A percentile compares a stretch with the other conserved stretches of the same genome.
Conservation (phyloP, 2,329 filamentous ascomycete species). For the Chrysoporthe cubensis region DNA sequence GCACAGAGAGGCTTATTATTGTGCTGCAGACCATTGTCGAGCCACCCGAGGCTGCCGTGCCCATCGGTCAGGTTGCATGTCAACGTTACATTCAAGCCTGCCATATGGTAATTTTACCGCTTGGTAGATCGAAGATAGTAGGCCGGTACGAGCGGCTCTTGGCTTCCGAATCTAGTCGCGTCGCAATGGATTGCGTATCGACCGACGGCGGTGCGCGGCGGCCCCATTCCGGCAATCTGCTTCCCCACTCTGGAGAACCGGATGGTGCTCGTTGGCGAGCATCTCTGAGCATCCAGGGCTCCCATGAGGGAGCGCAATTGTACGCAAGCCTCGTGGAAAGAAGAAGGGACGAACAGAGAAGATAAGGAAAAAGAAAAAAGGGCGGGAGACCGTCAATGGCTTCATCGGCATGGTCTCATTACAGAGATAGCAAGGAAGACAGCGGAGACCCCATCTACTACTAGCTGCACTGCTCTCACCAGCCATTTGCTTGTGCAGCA, state of each 20-base stretch:
- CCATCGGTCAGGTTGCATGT: neutral
- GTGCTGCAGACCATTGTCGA: neutral
- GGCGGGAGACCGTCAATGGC: neutral
- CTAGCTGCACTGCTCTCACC: neutral
- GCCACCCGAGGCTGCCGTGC: neutral
- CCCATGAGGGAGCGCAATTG: no score
- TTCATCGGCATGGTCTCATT: no score
- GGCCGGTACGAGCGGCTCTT: neutral
- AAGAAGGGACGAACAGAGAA: neutral
- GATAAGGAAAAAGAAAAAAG: neutral
- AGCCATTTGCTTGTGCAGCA: neutral
- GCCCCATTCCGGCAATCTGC: neutral
- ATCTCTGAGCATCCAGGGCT: no score
- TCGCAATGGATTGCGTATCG: neutral
- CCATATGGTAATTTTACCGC: constrained; percentile 9
- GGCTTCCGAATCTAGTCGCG: neutral
- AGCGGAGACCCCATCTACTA: no score
- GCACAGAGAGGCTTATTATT: constrained; percentile 1
- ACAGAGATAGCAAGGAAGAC: no score
- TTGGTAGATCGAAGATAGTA: neutral
- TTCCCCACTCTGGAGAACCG: neutral
- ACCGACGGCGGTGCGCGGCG: neutral
- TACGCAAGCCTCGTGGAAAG: neutral
- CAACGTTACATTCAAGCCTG: constrained; percentile 10
- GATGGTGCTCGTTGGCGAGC: neutral